phyloP scores from a whole-genome alignment of 108 stramenopile genomes.

The Cyclotella cryptica region DNA sequence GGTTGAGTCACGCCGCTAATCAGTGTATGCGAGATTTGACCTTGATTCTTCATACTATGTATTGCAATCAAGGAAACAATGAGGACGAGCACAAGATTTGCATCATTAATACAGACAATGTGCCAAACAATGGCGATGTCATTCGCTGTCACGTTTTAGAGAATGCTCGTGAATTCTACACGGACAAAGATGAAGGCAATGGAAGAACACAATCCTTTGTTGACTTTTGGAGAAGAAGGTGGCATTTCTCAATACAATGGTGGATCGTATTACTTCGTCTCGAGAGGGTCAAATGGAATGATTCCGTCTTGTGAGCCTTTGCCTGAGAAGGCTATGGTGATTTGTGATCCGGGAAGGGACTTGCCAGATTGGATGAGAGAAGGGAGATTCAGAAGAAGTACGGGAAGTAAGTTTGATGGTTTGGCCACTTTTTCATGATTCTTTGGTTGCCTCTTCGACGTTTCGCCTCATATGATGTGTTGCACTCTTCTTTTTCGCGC shows the following conservation, averaged over 20 bases:
- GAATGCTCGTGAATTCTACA: slow-evolving; percentile 36
- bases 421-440: not conserved
- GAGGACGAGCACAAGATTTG: slow-evolving; percentile 55
- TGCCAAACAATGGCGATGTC: slow-evolving; percentile 82
- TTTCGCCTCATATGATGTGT: not conserved
- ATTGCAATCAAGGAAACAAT: slow-evolving; percentile 1
- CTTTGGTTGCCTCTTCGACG: not conserved
- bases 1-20: slow-evolving; percentile 67
- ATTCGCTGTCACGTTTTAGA: slow-evolving; percentile 69
- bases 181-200: slow-evolving; percentile 15
- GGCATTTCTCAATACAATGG: slow-evolving; percentile 89
- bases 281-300: slow-evolving; percentile 58
- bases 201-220: slow-evolving; percentile 23
- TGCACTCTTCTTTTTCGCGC: no score
- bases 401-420: slow-evolving; percentile 24
- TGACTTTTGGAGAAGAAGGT: slow-evolving; percentile 61
- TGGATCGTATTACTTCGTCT: slow-evolving; percentile 91
- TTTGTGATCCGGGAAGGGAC: slow-evolving; percentile 63
- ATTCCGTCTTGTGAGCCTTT: slow-evolving; percentile 84
- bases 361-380: slow-evolving; percentile 55
- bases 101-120: slow-evolving; percentile 90
- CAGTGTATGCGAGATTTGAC: slow-evolving; percentile 77
- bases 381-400: slow-evolving; percentile 24
- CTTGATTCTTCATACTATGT: slow-evolving; percentile 47
- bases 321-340: slow-evolving; percentile 86